phyloP scores from a whole-genome alignment of 192 early-diverging fungal genomes.

The Coemansia sp. region DNA sequence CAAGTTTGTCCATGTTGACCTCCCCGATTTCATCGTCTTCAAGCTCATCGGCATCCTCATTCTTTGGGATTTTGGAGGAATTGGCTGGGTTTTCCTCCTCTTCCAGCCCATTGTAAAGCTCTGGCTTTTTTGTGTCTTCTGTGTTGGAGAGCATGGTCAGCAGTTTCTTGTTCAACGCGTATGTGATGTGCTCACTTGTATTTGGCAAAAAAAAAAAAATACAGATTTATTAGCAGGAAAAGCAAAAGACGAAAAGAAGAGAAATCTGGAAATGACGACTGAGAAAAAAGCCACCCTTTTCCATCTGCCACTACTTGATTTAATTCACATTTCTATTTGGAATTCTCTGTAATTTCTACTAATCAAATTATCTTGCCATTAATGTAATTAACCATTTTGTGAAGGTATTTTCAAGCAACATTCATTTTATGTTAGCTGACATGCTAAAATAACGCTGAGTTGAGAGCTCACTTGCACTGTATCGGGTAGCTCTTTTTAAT shows the following conservation, averaged over 20 bases:
- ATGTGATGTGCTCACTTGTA: not conserved
- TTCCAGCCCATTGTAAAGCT: slow-evolving; percentile 34
- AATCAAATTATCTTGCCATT: too few species aligned
- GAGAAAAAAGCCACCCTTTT: not conserved
- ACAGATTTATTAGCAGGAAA: slow-evolving; percentile 3
- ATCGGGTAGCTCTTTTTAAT: too few species aligned
- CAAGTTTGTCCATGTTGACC: slow-evolving; percentile 64
- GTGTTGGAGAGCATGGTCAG: slow-evolving; percentile 24
- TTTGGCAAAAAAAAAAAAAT: not conserved
- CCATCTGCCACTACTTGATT: too few species aligned
- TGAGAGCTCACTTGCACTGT: too few species aligned
- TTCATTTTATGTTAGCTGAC: too few species aligned
- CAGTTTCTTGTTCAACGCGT: slow-evolving; percentile 5
- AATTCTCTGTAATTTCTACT: too few species aligned
- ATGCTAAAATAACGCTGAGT: too few species aligned
- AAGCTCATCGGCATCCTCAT: slow-evolving; percentile 10
- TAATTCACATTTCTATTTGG: too few species aligned
- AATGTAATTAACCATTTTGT: too few species aligned
- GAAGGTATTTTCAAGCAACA: too few species aligned
- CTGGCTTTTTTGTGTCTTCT: slow-evolving; percentile 36
- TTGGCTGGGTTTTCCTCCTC: slow-evolving; percentile 10
- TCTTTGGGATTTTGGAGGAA: not conserved
- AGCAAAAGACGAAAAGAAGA: not conserved
- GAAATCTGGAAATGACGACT: not conserved
- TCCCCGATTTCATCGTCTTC: slow-evolving; percentile 70